These are phyloP conservation scores for Plasmodium malariae DNA, from an alignment of 169 alveolate genomes.

Conservation along the genomic window DNA sequence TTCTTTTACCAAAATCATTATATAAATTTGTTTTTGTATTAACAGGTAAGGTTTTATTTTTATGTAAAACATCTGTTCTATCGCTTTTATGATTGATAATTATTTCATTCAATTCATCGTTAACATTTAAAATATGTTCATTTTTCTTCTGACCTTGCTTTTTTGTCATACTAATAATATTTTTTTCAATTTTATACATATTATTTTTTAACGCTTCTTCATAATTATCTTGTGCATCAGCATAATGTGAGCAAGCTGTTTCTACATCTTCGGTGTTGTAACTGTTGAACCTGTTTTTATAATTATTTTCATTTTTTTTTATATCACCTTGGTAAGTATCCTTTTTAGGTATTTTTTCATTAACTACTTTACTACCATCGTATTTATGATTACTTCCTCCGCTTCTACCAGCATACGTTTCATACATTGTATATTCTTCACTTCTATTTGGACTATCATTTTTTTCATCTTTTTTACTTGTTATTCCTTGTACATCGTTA, in stretches of 20 bases:
- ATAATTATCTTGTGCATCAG: slow-evolving; percentile 5
- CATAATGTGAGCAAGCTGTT: background rate
- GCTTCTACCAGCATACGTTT: too few relatives aligned
- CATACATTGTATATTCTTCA: background rate
- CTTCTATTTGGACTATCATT: background rate
- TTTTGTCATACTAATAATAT: background rate
- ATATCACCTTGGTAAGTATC: too few relatives aligned
- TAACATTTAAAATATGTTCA: slow-evolving; percentile 17
- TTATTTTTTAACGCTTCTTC: slow-evolving; percentile 21
- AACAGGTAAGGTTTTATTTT: background rate
- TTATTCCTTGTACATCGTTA: background rate
- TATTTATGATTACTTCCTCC: too few relatives aligned
- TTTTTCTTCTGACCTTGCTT: slow-evolving; percentile 9
- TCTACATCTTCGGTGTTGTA: background rate
- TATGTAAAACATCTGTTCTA: slow-evolving; percentile 6
- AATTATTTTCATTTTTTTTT: too few relatives aligned
- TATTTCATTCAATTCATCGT: background rate
- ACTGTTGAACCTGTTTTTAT: background rate
- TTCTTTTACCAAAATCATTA: background rate
- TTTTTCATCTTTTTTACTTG: background rate
- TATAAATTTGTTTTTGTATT: slow-evolving; percentile 2
- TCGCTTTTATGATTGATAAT: background rate
- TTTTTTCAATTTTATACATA: background rate
- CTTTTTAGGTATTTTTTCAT: too few relatives aligned
- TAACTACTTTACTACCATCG: too few relatives aligned